Conservation (phyloP, 352 stramenopile genomes). For the Hyaloperonospora brassicae region DNA sequence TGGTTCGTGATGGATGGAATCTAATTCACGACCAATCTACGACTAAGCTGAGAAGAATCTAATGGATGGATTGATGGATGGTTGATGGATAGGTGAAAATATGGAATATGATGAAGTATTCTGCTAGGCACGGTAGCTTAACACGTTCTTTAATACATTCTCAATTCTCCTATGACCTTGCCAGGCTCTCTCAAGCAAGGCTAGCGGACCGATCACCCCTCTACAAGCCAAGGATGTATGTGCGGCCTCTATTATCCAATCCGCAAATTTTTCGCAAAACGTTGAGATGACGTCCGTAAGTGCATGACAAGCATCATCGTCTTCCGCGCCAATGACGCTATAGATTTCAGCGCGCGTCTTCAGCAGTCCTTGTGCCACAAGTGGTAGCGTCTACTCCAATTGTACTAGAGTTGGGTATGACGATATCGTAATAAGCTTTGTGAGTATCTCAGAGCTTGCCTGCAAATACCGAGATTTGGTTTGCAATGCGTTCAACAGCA, state of each 20-base stretch:
- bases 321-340: constrained; percentile 35
- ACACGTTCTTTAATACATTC: no score
- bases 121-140: no score
- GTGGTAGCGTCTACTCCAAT: constrained; percentile 34
- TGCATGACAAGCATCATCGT: constrained; percentile 52
- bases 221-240: no score
- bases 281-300: constrained; percentile 54
- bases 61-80: no score
- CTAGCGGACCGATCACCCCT: no score
- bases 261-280: constrained; percentile 61
- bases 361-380: constrained; percentile 34
- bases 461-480: constrained; percentile 42
- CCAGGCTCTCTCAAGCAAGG: no score
- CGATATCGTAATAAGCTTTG: constrained; percentile 45
- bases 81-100: no score
- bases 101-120: no score
- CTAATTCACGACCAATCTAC: no score
- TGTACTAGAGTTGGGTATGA: constrained; percentile 45
- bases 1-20: no score
- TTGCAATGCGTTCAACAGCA: constrained; percentile 41
- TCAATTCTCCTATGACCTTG: no score
- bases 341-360: constrained; percentile 41
- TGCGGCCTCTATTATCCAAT: constrained; percentile 54
- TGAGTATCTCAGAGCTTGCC: constrained; percentile 45
- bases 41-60: no score